Evolutionary conservation across 106 monocot genomes (phyloP).

Genomic region (Vanilla planifolia): DNA sequence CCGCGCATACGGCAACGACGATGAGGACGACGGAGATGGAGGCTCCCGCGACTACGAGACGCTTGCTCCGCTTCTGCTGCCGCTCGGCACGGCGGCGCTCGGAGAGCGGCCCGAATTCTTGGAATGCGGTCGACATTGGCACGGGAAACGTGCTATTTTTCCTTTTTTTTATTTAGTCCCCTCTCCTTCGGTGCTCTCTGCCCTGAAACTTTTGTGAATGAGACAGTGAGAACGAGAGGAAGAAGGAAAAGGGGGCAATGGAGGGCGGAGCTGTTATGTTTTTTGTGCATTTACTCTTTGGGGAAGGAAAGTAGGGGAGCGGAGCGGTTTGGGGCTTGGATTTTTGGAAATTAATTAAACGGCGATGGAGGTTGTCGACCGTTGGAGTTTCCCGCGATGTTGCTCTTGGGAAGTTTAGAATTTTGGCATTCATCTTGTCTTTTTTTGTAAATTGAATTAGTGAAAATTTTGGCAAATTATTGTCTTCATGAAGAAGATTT

Average conservation of each 20-base stretch:
- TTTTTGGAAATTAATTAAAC: no score
- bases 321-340: not conserved
- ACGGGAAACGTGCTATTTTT: no score
- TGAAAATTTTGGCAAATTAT: no score
- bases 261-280: not conserved
- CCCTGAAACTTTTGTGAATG: slow-evolving; percentile 20
- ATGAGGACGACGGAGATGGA: slow-evolving; percentile 28
- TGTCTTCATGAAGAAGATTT: no score
- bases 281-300: slow-evolving; percentile 1
- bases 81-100: slow-evolving; percentile 52
- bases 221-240: slow-evolving; percentile 3
- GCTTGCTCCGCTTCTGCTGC: slow-evolving; percentile 24
- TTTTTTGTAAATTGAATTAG: no score
- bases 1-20: slow-evolving; percentile 21
- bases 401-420: no score
- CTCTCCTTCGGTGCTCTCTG: slow-evolving; percentile 18
- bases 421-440: no score
- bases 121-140: slow-evolving; percentile 63
- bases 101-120: slow-evolving; percentile 56
- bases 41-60: slow-evolving; percentile 31
- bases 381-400: no score
- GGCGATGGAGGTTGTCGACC: no score
- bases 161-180: not conserved
- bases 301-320: not conserved
- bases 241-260: not conserved